These are phyloP conservation scores for Nidularia sp. DNA, from an alignment of 768 basidiomycete species.

Conservation along the genomic window DNA sequence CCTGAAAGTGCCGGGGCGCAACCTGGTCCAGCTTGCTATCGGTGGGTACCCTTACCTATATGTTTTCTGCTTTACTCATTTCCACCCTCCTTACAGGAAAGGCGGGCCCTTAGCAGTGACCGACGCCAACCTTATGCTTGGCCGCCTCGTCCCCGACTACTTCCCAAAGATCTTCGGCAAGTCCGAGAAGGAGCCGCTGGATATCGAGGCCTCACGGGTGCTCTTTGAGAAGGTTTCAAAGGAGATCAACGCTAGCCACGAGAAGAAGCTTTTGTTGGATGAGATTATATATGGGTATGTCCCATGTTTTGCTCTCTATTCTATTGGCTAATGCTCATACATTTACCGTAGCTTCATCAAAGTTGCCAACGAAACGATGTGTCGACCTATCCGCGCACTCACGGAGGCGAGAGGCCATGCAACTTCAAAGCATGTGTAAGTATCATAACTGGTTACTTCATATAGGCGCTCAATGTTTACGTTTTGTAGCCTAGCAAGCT, in stretches of 20 bases:
- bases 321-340: not conserved
- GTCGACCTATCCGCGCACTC: conserved; percentile 83
- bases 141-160: conserved; percentile 82
- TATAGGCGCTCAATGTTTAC: not conserved
- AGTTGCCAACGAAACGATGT: conserved; percentile 97
- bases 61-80: not conserved
- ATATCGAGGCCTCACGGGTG: conserved; percentile 61
- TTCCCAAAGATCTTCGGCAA: conserved; percentile 96
- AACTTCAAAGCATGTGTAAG: conserved; percentile 66
- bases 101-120: conserved; percentile 90
- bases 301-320: not conserved
- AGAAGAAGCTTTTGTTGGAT: conserved; percentile 61
- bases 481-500: conserved; percentile 66
- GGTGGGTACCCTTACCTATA: conserved; percentile 37
- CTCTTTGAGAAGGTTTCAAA: conserved; percentile 67
- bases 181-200: conserved; percentile 80
- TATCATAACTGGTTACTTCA: not conserved
- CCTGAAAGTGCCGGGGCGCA: conserved; percentile 93
- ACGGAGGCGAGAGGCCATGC: conserved; percentile 89
- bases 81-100: conserved; percentile 47
- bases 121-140: conserved; percentile 88
- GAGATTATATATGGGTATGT: conserved; percentile 86
- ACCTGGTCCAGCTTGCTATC: conserved; percentile 90
- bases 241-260: conserved; percentile 66
- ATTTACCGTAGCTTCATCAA: conserved; percentile 73